These are phyloP conservation scores for Populus davidiana DNA, from an alignment of 345 rosid species.

Conservation along the genomic window DNA sequence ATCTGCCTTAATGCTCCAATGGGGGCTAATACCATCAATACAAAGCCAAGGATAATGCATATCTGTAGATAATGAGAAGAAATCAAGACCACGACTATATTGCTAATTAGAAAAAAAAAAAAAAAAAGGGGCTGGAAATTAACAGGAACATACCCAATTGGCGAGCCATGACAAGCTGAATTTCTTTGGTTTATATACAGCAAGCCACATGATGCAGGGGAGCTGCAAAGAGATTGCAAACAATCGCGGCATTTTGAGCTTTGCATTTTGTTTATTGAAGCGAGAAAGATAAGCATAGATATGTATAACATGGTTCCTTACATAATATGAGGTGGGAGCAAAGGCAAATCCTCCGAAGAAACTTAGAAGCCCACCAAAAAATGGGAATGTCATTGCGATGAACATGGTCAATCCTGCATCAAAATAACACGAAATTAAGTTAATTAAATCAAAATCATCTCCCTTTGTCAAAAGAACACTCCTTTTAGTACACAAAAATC, in stretches of 20 bases:
- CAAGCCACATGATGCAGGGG: slow-evolving; percentile 78
- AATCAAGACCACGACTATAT: background rate
- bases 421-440: background rate
- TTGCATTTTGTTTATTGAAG: no score
- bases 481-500: background rate
- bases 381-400: slow-evolving; percentile 52
- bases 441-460: no score
- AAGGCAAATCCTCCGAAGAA: slow-evolving; percentile 87
- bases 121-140: background rate
- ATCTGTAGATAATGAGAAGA: slow-evolving; percentile 16
- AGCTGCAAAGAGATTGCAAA: slow-evolving; percentile 39
- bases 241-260: no score
- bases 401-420: slow-evolving; percentile 58
- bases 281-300: background rate
- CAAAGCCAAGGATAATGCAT: slow-evolving; percentile 42
- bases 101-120: background rate
- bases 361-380: slow-evolving; percentile 70
- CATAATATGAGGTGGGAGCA: slow-evolving; percentile 69
- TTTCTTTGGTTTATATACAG: slow-evolving; percentile 56
- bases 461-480: no score
- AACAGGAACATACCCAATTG: slow-evolving; percentile 48
- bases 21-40: slow-evolving; percentile 45
- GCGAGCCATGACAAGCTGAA: slow-evolving; percentile 59
- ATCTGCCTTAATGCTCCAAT: slow-evolving; percentile 45
- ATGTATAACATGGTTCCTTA: slow-evolving; percentile 18